phyloP scores from a whole-genome alignment of 495 filamentous ascomycete species.

The Tuber aestivum region DNA sequence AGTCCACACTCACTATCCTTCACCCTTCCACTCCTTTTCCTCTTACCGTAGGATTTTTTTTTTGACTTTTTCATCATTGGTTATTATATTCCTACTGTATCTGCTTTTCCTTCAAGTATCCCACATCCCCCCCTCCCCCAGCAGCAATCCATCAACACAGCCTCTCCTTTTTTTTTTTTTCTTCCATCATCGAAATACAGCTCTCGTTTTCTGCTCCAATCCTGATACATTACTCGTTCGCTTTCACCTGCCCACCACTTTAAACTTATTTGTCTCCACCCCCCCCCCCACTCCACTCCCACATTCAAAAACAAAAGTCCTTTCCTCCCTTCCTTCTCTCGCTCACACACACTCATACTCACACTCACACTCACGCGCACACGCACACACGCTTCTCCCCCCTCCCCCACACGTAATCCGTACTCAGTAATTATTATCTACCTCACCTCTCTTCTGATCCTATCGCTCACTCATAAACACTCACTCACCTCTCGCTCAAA shows the following conservation, averaged over 20 bases:
- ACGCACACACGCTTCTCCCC: too few relatives aligned
- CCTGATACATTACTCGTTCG: conserved; percentile 20
- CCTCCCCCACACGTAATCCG: conserved; percentile 9
- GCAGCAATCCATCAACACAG: conserved; percentile 4
- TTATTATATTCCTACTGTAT: conserved; percentile 30
- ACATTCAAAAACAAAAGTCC: conserved; percentile 2
- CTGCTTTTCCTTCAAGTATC: conserved; percentile 11
- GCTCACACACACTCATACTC: background rate
- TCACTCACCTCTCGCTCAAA: conserved; percentile 2
- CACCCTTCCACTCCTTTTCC: conserved; percentile 3
- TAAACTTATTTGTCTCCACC: conserved; percentile 12
- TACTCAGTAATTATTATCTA: conserved; percentile 4
- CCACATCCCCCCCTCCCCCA: background rate
- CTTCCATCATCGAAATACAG: conserved; percentile 15
- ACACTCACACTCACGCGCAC: too few relatives aligned
- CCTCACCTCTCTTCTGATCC: conserved; percentile 2
- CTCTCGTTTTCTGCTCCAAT: too few relatives aligned
- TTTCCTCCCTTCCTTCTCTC: conserved; percentile 1
- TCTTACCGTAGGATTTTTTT: conserved; percentile 8
- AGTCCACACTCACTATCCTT: conserved; percentile 24
- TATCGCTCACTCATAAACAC: conserved; percentile 9
- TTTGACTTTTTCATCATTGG: conserved; percentile 32
- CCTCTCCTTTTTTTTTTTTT: conserved; percentile 7
- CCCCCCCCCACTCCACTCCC: conserved; percentile 9
- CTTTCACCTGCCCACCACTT: conserved; percentile 17